Evolutionary conservation across 2,329 filamentous ascomycete species (phyloP).

Genomic region (Graphiopsis chlorocephala): DNA sequence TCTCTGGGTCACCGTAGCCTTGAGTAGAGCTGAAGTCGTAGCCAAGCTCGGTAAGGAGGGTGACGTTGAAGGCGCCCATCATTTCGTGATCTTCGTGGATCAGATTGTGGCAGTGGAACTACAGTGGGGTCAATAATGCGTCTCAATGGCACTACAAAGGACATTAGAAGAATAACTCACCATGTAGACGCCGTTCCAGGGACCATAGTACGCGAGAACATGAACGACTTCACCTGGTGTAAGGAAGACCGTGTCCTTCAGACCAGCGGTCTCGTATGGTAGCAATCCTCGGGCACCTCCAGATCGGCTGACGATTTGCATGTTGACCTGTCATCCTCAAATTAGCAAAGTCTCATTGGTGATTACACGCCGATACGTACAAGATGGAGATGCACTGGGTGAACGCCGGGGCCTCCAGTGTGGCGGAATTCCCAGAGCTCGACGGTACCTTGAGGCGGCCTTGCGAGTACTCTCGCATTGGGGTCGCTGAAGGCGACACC

Average conservation of each 20-base stretch:
- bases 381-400: constrained; percentile 58
- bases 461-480: constrained; percentile 49
- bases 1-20: constrained; percentile 25
- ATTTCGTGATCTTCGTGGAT: constrained; percentile 46
- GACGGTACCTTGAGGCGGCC: constrained; percentile 46
- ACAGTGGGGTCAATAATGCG: background rate
- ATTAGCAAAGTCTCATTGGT: background rate
- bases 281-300: constrained; percentile 45
- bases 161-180: background rate
- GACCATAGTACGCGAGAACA: constrained; percentile 52
- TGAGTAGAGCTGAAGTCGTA: constrained; percentile 27
- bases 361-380: constrained; percentile 19
- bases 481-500: constrained; percentile 49
- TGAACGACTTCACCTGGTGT: constrained; percentile 50
- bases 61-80: constrained; percentile 46
- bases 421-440: constrained; percentile 54
- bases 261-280: constrained; percentile 54
- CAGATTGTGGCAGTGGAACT: constrained; percentile 46
- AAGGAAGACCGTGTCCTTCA: constrained; percentile 60
- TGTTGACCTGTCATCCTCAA: constrained; percentile 42
- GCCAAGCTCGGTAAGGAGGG: constrained; percentile 34
- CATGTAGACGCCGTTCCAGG: constrained; percentile 52
- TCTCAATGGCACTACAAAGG: background rate
- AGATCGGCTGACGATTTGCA: constrained; percentile 51
- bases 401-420: constrained; percentile 49